Evolutionary conservation across 345 rosid species (phyloP).

Genomic region (Abelmoschus esculentus): DNA sequence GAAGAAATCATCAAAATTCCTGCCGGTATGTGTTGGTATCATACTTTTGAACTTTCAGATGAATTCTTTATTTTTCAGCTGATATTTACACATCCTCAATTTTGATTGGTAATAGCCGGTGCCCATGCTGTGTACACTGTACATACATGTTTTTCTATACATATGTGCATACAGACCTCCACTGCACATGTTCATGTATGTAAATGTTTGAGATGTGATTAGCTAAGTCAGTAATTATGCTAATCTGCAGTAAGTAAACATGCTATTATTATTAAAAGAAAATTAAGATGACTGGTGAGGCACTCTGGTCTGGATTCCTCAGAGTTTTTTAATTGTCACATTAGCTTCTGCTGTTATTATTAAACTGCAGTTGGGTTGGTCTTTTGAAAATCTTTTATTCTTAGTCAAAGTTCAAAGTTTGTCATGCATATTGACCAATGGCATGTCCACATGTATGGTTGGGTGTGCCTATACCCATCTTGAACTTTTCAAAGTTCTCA

Average conservation of each 20-base stretch:
- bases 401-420: neutral
- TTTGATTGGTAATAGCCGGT: neutral
- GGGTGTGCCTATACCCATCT: no score
- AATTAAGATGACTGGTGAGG: neutral
- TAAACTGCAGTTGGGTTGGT: neutral
- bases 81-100: neutral
- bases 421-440: no score
- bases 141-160: neutral
- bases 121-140: neutral
- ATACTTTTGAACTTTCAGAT: neutral
- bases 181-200: neutral
- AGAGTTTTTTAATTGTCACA: neutral
- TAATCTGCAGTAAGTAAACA: neutral
- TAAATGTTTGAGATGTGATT: neutral
- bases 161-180: neutral
- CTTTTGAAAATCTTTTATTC: slow-evolving; percentile 2
- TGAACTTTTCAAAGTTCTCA: no score
- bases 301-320: neutral
- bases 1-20: slow-evolving; percentile 88
- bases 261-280: neutral
- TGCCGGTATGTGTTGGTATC: slow-evolving; percentile 57
- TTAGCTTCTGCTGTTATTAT: neutral
- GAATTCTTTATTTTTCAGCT: neutral
- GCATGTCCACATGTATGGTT: no score
- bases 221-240: neutral